Percentiles rank a stretch among this genome's conserved stretches.
These are phyloP conservation scores for Fallopia convolvulus DNA, from an alignment of 148 eudicot species.

Conservation along the genomic window DNA sequence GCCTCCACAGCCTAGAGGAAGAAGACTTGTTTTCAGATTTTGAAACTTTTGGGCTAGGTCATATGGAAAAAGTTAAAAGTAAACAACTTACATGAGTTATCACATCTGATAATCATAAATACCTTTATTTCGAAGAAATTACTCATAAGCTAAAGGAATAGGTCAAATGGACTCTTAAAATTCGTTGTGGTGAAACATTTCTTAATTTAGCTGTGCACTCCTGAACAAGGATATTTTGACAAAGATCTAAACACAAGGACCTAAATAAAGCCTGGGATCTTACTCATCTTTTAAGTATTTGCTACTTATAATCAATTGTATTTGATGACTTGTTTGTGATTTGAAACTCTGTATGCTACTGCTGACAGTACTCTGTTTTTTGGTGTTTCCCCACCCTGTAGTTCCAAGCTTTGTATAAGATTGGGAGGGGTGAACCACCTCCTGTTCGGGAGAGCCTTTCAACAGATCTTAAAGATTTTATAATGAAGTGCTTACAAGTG, in stretches of 20 bases:
- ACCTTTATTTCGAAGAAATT: not conserved
- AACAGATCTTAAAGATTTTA: constrained; percentile 59
- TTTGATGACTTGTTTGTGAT: not conserved
- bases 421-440: constrained; percentile 72
- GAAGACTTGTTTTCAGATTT: not conserved
- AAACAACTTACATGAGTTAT: not conserved
- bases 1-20: not conserved
- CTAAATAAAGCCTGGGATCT: not conserved
- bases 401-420: constrained; percentile 63
- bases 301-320: not conserved
- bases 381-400: constrained; percentile 13
- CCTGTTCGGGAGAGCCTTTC: constrained; percentile 59
- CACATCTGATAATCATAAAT: not conserved
- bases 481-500: constrained; percentile 26
- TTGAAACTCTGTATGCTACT: not conserved
- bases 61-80: not conserved
- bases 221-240: not conserved
- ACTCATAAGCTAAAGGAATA: not conserved
- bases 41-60: not conserved
- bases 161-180: not conserved
- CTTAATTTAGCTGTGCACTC: too few species aligned
- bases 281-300: not conserved
- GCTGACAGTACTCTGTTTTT: not conserved
- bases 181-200: not conserved
- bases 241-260: not conserved